phyloP scores from a whole-genome alignment of 495 filamentous ascomycete species.

The Aspergillus leporis region DNA sequence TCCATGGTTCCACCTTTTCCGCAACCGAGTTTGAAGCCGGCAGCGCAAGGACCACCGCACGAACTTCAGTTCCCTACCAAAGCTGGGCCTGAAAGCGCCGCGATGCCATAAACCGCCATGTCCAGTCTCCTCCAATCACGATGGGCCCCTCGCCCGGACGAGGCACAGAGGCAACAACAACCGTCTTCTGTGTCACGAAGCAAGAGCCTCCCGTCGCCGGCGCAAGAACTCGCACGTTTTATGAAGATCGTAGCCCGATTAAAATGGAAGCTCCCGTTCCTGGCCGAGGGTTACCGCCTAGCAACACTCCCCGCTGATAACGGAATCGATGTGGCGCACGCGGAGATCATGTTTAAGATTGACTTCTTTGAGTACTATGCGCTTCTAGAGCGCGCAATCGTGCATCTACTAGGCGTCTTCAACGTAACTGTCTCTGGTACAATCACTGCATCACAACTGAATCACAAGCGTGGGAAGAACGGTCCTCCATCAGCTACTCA shows the following conservation, averaged over 20 bases:
- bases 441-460: not conserved
- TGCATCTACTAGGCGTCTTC: slow-evolving; percentile 59
- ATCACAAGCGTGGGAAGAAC: slow-evolving; percentile 9
- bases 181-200: not conserved
- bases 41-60: not conserved
- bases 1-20: not conserved
- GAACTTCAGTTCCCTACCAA: not conserved
- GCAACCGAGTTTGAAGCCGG: not conserved
- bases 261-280: slow-evolving; percentile 60
- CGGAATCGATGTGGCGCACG: slow-evolving; percentile 31
- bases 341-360: slow-evolving; percentile 67
- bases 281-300: slow-evolving; percentile 51
- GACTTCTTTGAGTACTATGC: slow-evolving; percentile 73
- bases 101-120: not conserved
- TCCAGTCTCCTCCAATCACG: slow-evolving; percentile 2
- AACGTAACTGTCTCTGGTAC: slow-evolving; percentile 45
- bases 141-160: not conserved
- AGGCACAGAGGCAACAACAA: not conserved
- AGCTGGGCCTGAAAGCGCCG: not conserved
- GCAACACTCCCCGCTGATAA: slow-evolving; percentile 35
- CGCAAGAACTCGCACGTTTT: slow-evolving; percentile 53
- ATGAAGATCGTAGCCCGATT: slow-evolving; percentile 57
- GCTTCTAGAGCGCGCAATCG: slow-evolving; percentile 62
- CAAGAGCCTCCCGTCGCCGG: slow-evolving; percentile 20
- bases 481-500: slow-evolving; percentile 34